Base-by-base conservation (phyloP, 2,329 filamentous ascomycete species). In the Pezicula neosporulosa region DNA sequence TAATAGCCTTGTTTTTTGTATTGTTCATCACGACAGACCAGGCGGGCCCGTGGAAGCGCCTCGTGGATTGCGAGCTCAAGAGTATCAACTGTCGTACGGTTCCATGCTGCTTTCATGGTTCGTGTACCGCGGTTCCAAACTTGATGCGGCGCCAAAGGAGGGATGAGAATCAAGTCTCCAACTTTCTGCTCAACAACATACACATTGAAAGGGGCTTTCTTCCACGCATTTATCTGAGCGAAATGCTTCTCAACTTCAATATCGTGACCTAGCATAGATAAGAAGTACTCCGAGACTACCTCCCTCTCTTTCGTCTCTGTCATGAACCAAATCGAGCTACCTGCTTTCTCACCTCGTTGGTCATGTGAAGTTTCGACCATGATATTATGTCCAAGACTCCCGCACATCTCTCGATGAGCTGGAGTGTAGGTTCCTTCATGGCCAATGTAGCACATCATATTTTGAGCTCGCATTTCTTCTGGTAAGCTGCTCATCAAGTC, bases 301-400 rank as follows among this genome's bases (percentile, higher is more conserved):
- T 92, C 86, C 2, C 94, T 85, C 63, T 99, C 94, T 62, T 94
- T 95, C 35, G 86, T 91, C 67, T 97, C 91, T 0, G 94, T 97
- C 94, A 99, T 97, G 66, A 97, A 96, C 94, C 94, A 99, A 36
- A 99, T 82, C 0, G 94, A 97, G 49, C 89, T 96, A 2, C 94
- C 94, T 2, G 87, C 82, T 56, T 85, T 89, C 64, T 94, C 89
- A 4, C 87, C 89, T 47, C 87, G 77, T 49, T 86, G 81, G 16
- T 81, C 74, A 3, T 82, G 74, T 1, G 93, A 97, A 2, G 91
- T 85, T 59, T 97, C 90, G 2, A 99, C 91, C 94, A 99, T 97
- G 61, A 99, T 93, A 64, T 99, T 99, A 60, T 99, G 94, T 0
- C 94, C 93, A 12, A 97, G 73, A 35, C 89, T 96, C 12, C 90